Conservation (phyloP, 768 basidiomycete genomes). For the Pilatotrama ljubarskyi region DNA sequence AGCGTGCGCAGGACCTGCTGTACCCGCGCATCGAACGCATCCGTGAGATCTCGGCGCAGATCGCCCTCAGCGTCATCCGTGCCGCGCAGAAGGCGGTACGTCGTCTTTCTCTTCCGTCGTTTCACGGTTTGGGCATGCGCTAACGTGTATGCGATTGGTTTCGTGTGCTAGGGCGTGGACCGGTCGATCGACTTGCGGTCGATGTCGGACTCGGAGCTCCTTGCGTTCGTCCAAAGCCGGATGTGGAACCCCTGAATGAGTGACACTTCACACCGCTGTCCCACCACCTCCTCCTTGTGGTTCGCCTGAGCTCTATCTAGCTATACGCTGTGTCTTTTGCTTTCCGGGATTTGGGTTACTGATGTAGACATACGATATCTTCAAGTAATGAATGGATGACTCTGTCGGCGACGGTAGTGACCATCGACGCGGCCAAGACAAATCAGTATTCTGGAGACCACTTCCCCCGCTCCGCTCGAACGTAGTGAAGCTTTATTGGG, state of each 20-base stretch:
- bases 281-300: too few relatives aligned
- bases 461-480: too few relatives aligned
- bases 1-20: conserved; percentile 62
- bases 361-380: too few relatives aligned
- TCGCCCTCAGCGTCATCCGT: conserved; percentile 75
- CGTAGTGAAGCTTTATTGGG: too few relatives aligned
- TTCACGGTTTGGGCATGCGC: neutral
- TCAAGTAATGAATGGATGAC: too few relatives aligned
- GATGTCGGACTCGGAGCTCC: conserved; percentile 56
- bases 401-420: too few relatives aligned
- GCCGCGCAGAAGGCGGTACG: conserved; percentile 75
- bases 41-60: conserved; percentile 77
- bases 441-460: too few relatives aligned
- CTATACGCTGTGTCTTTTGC: too few relatives aligned
- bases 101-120: conserved; percentile 15
- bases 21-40: conserved; percentile 87
- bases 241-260: conserved; percentile 67
- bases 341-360: too few relatives aligned
- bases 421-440: too few relatives aligned
- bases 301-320: too few relatives aligned
- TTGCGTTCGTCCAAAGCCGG: conserved; percentile 54
- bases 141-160: conserved; percentile 10
- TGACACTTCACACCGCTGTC: too few relatives aligned
- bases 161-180: conserved; percentile 27
- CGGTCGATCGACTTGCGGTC: conserved; percentile 45